These are phyloP conservation scores for Pythium scleroteichum DNA, from an alignment of 352 stramenopile species.

Conservation along the genomic window DNA sequence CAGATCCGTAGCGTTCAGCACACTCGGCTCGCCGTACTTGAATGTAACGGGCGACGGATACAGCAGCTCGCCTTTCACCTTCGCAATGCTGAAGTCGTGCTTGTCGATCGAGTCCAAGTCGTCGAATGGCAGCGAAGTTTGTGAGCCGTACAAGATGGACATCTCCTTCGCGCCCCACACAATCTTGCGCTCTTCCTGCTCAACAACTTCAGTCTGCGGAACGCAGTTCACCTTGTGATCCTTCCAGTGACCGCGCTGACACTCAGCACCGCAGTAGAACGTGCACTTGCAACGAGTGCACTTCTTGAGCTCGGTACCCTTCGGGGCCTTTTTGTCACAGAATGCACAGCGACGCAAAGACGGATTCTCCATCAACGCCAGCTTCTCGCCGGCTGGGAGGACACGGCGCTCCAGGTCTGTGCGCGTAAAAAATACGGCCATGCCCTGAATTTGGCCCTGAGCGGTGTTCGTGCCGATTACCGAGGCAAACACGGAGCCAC, in stretches of 20 bases:
- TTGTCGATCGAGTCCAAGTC: slow-evolving; percentile 75
- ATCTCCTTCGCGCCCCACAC: slow-evolving; percentile 83
- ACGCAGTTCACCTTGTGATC: slow-evolving; percentile 84
- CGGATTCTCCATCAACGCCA: slow-evolving; percentile 75
- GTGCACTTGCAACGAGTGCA: slow-evolving; percentile 85
- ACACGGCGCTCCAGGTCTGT: slow-evolving; percentile 76
- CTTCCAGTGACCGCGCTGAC: slow-evolving; percentile 80
- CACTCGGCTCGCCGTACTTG: slow-evolving; percentile 62
- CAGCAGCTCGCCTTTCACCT: slow-evolving; percentile 42
- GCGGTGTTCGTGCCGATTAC: slow-evolving; percentile 63
- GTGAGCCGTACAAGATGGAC: slow-evolving; percentile 69
- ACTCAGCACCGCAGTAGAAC: slow-evolving; percentile 79
- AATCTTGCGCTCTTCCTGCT: slow-evolving; percentile 46
- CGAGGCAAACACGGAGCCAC: slow-evolving; percentile 71
- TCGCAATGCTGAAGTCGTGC: slow-evolving; percentile 48
- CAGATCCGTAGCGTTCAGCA: slow-evolving; percentile 62
- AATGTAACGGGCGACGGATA: slow-evolving; percentile 78
- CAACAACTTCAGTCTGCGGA: slow-evolving; percentile 31
- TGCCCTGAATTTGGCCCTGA: slow-evolving; percentile 63
- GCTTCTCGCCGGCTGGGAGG: slow-evolving; percentile 56
- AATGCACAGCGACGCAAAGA: slow-evolving; percentile 67
- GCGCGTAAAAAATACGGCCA: slow-evolving; percentile 82
- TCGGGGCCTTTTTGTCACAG: slow-evolving; percentile 74
- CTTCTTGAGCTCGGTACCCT: slow-evolving; percentile 63
- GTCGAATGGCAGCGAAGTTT: slow-evolving; percentile 78